phyloP scores from a whole-genome alignment of 2,329 filamentous ascomycete genomes.

The Grosmannia penicillata region DNA sequence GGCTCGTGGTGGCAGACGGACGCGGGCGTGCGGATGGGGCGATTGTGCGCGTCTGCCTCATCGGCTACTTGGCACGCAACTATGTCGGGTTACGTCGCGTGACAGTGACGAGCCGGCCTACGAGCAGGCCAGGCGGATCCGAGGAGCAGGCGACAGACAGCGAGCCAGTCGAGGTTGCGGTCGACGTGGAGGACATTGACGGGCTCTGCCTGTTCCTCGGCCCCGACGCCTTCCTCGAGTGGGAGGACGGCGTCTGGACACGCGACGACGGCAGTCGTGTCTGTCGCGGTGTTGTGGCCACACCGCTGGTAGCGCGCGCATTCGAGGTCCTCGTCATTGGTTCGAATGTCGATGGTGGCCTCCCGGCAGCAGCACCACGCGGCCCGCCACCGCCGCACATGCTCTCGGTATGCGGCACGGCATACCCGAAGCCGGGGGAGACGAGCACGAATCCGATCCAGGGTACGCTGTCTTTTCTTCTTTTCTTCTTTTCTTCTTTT shows the following conservation, averaged over 20 bases:
- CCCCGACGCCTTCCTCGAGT: slow-evolving; percentile 38
- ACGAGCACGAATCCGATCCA: slow-evolving; percentile 29
- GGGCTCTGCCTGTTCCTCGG: slow-evolving; percentile 35
- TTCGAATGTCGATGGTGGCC: no score
- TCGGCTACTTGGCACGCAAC: slow-evolving; percentile 35
- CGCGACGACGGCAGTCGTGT: slow-evolving; percentile 18
- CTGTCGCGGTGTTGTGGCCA: slow-evolving; percentile 39
- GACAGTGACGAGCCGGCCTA: slow-evolving; percentile 20
- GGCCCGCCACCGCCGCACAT: slow-evolving; percentile 19
- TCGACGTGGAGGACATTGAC: slow-evolving; percentile 26
- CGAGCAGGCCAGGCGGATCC: no score
- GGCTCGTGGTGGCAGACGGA: slow-evolving; percentile 22
- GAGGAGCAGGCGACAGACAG: slow-evolving; percentile 7
- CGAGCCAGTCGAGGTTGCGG: slow-evolving; percentile 16
- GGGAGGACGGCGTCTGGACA: slow-evolving; percentile 36
- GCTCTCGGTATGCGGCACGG: slow-evolving; percentile 29
- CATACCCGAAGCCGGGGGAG: slow-evolving; percentile 18
- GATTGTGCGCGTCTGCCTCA: slow-evolving; percentile 17
- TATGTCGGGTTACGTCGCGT: slow-evolving; percentile 41
- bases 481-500: neutral
- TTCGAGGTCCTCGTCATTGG: slow-evolving; percentile 36
- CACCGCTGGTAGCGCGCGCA: slow-evolving; percentile 31
- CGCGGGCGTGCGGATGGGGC: slow-evolving; percentile 11
- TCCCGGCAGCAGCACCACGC: neutral
- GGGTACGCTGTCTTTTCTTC: slow-evolving; percentile 18